Base-by-base conservation (phyloP, 768 basidiomycete species). In the Clitopilus hobsonii region DNA sequence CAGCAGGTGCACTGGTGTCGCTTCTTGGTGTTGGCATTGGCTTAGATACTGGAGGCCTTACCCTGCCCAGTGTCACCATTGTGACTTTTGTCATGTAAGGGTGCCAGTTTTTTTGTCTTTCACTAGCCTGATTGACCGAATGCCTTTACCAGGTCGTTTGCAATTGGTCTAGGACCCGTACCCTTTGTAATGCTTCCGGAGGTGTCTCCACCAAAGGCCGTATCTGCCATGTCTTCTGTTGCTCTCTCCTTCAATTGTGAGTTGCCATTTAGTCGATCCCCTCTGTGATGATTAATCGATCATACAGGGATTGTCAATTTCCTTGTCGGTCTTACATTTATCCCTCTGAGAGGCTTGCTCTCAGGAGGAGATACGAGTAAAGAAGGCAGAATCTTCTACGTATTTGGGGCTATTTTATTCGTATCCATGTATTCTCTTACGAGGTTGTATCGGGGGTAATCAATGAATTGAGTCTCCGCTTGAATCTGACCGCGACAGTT, bases 181-280 rank as follows among this genome's bases (percentile, higher is more conserved):
- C 95, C 96, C 0, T 98, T 94, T 65, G 84, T 98, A 32, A 86
- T 98, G 68, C 85, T 96, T 27, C 85, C 94, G 14, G 94, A 98
- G 65, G 84, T 97, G 20, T 88, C 94, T 2, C 93, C 93, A 1
- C 69, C 80, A 50, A 80, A 88, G 62, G 89, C 89, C 41, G 86
- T 90, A n/a, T 90, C 89, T 22, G 83, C 89, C 2, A 72, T 91
- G 10, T 90, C 90, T 0, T 88, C 90, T 1, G 74, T 90, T 7
- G 84, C 83, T 0, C 73, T 94, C 22, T 88, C 88, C 8, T 60
- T 85, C 11, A 90, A 88, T 62, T 89, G 88, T 86, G 66, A 58
- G 82, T 70, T 41, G 16, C 55, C 20, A 52, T 58, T 27, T 55
- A 48, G 36, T 52, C 24, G 10, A 38, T 26, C 22, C 16, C 6